Evolutionary conservation across 2,329 filamentous ascomycete genomes (phyloP), one percentile per base, ranked within the genome.

Genomic region (Colletotrichum limetticola): DNA sequence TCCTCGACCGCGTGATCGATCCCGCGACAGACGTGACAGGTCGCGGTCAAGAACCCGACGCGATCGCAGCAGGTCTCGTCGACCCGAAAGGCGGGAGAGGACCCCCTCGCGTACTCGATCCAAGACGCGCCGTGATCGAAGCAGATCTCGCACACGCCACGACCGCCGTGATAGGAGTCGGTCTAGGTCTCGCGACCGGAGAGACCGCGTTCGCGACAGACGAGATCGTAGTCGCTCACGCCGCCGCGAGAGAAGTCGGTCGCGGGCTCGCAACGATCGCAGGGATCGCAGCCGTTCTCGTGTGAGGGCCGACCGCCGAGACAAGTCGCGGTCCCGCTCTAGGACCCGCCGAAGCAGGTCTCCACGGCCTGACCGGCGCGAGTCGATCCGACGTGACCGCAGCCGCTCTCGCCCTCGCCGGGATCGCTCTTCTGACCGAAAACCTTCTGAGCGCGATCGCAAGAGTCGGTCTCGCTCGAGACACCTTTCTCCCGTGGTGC

Each of bases 401-500:
- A 74, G 66, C 30, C 71, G 74, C 11, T 75, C 74, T 37, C 66
- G 71, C 24, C 63, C 74, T 7, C 68, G 75, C 62, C 74, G 76
- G 24, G 78, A 77, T 9, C 76, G 76, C 8, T 77, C 76, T 64
- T 59, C 75, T n/a, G 76, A 76, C 8, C 42, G 42, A 66, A 72
- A 67, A 24, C 24, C 62, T 67, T 77, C 77, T 5, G 74, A 79
- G 22, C 77, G 80, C n/a, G 82, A 84, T 37, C 82, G 83, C 11
- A 82, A 79, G 67, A 87, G 85, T 75, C 83, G 85, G 24, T 87
- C 87, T 28, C 85, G 85, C 32, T 85, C 85, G 4, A 80, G 79
- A 12, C 82, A 81, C 5, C 76, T 78, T 4, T 81, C 83, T 46
- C 67, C 71, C 2, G 62, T 30, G 2, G 11, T 63, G 56, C 58